Conservation (phyloP, 1,284 basidiomycete species). For the Irpex sp. region DNA sequence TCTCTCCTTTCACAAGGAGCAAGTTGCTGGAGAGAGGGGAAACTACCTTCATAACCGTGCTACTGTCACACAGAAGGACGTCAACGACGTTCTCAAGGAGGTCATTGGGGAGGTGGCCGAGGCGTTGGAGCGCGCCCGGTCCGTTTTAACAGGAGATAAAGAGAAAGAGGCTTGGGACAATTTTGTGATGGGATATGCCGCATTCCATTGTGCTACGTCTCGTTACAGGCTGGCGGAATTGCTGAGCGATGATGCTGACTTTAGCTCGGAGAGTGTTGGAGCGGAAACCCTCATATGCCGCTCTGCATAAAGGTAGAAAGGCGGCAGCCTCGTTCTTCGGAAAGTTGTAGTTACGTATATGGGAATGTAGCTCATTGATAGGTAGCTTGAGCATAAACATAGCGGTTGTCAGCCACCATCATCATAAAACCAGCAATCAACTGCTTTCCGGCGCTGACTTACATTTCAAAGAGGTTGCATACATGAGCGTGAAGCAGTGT, state of each 20-base stretch:
- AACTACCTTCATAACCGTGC: slow-evolving; percentile 24
- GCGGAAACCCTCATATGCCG: no score
- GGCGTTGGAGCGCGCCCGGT: slow-evolving; percentile 12
- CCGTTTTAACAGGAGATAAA: slow-evolving; percentile 15
- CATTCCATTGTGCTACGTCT: slow-evolving; percentile 18
- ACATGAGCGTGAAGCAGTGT: no score
- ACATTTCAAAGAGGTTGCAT: no score
- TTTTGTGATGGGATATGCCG: slow-evolving; percentile 22
- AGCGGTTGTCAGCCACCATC: no score
- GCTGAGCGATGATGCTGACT: neutral
- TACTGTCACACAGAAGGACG: slow-evolving; percentile 11
- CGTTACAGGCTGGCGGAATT: slow-evolving; percentile 25
- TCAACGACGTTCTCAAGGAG: slow-evolving; percentile 23
- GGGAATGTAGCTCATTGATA: no score
- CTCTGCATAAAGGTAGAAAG: no score
- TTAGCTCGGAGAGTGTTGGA: no score
- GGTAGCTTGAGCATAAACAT: no score
- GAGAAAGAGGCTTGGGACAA: slow-evolving; percentile 24
- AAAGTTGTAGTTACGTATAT: no score
- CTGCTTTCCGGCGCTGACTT: no score
- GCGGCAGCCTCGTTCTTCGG: no score
- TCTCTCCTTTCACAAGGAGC: slow-evolving; percentile 31
- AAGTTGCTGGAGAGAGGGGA: slow-evolving; percentile 19
- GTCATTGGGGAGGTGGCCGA: slow-evolving; percentile 33
- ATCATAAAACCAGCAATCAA: no score